Base-by-base conservation (phyloP, 75 land plant species). In the Larix kaempferi region DNA sequence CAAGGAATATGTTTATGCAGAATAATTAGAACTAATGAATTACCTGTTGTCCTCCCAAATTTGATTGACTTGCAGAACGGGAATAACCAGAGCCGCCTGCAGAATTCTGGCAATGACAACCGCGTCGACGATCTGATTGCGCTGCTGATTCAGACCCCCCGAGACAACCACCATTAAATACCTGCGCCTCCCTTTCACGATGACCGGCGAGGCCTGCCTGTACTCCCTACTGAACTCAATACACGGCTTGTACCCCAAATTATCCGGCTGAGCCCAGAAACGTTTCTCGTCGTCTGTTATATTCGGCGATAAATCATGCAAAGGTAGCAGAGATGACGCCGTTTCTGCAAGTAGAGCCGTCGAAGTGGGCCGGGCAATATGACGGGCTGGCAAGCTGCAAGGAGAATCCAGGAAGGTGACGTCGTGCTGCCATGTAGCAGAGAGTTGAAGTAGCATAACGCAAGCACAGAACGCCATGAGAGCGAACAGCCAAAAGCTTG, bases 51-150 rank as follows among this genome's bases (percentile, higher is more conserved):
- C 95, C 39, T 83, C 86, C 99, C 98, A 94, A 41, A 94, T 85
- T 8, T 67, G 81, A 77, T 94, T 94, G 64, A 96, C 90, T 81
- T 96, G 91, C 81, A 96, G 75, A 33, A 96, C 78, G 6, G 99
- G 99, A 6, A 94, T 85, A 12, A 96, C 98, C 37, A 96, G 80
- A 12, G 91, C 81, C 2, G 99, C 98, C 22, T 90, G 92, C 60
- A 96, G 91, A 67, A 96, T 90, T 19, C 99, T 76, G 21, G 98
- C 98, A 41, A 96, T 94, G 33, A 96, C 95, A 1, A 96, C 95
- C 2, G 98, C 94, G 75, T 96, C 98, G 23, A 90, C 86, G 37
- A 96, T 92, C 88, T 96, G 90, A 76, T 94, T 94, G 54, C 93
- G 80, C 82, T 94, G 98, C 86, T 96, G 99, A 62, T 92, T 92